Evolutionary conservation across 768 basidiomycete genomes (phyloP), one percentile per base, ranked within the genome.

Genomic region (Auricularia sp.): DNA sequence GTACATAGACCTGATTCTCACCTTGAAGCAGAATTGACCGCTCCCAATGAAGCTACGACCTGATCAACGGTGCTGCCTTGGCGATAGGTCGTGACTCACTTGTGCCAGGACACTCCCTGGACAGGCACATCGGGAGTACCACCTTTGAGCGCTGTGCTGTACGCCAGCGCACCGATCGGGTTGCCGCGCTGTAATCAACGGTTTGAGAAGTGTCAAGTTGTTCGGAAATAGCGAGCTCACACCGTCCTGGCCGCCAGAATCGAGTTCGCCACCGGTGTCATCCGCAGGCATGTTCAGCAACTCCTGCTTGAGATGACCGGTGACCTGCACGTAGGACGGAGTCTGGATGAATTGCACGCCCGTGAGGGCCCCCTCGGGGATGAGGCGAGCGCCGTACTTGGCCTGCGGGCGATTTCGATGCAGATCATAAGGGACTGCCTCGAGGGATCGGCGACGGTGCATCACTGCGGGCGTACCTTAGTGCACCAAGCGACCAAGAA

Each of bases 231-330:
- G 6, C 18, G 11, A 12, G 74, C 77, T 14, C 61, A 82, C 81
- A 6, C 14, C 47, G 47, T 59, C 56, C 56, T 59, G 56, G 56
- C 56, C 56, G 6, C 56, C 56, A 14, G 87, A 83, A 72, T 91
- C 87, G 62, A 90, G 80, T 74, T 92, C 90, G 65, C 90, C 91
- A 67, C 91, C 91, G 39, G 69, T 81, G 69, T 93, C 91, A 16
- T 64, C 73, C 0, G 71, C 10, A 11, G 71, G 63, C 21, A 91
- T 67, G 74, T 87, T 79, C 67, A 93, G 74, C 53, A 70, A 66
- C 2, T 75, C 76, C 75, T 92, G 88, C 70, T 91, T 77, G 66
- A 87, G 77, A 73, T 79, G 84, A 8, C 87, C 91, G 47, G 79
- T 79, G 65, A 87, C 77, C 70, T 84, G 83, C 43, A 83, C 71